Percentiles rank a stretch among this genome's conserved stretches.
Evolutionary conservation across 2,329 filamentous ascomycete species (phyloP).

Genomic region (Fusarium algeriense): DNA sequence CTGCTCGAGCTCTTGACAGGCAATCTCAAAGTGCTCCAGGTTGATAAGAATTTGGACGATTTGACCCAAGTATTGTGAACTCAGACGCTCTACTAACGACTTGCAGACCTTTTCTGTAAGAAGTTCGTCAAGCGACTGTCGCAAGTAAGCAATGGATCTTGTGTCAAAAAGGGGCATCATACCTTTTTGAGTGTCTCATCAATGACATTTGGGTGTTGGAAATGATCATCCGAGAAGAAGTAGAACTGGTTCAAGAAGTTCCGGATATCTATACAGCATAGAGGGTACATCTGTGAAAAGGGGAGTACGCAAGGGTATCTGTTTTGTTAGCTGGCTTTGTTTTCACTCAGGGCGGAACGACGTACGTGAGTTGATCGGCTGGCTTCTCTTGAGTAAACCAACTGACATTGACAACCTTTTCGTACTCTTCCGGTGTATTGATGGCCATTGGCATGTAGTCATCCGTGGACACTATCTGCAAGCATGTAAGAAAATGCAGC

Average conservation of each 20-base stretch:
- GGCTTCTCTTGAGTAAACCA: conserved; percentile 92
- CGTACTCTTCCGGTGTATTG: conserved; percentile 88
- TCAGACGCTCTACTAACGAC: conserved; percentile 86
- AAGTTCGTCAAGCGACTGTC: conserved; percentile 90
- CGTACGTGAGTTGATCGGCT: conserved; percentile 79
- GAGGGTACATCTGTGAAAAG: conserved; percentile 98
- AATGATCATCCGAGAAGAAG: conserved; percentile 96
- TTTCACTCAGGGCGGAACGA: conserved; percentile 25
- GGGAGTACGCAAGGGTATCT: conserved; percentile 96
- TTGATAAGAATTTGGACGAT: conserved; percentile 99
- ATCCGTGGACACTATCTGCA: conserved; percentile 82
- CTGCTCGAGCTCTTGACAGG: conserved; percentile 89
- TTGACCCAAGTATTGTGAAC: conserved; percentile 94
- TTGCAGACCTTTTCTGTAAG: conserved; percentile 92
- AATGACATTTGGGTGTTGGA: conserved; percentile 88
- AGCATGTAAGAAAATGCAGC: conserved; percentile 10
- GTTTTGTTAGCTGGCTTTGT: conserved; percentile 17
- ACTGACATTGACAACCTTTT: conserved; percentile 94
- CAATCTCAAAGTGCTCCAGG: conserved; percentile 94
- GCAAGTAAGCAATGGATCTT: not conserved
- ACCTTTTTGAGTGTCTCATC: conserved; percentile 89
- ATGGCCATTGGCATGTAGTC: conserved; percentile 99
- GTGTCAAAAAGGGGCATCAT: conserved; percentile 3
- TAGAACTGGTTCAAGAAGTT: conserved; percentile 99
- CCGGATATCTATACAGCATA: conserved; percentile 97